These are phyloP conservation scores for Kazachstania sp. DNA, from an alignment of 1,139 yeast genomes.

Conservation along the genomic window DNA sequence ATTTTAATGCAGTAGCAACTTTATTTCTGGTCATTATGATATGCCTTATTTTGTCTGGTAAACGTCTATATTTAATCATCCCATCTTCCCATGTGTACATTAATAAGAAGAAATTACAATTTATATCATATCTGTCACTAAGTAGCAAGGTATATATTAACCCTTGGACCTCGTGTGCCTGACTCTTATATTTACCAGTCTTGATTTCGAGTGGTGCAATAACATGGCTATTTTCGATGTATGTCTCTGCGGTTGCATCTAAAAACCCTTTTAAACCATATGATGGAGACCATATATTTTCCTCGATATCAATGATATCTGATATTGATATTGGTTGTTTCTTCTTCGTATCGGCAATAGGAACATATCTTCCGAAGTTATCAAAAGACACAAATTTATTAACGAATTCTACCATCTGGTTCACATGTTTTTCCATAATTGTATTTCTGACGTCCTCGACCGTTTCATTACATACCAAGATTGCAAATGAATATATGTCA, in stretches of 20 bases:
- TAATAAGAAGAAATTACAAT: slow-evolving; percentile 55
- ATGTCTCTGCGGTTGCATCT: slow-evolving; percentile 75
- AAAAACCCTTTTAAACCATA: slow-evolving; percentile 88
- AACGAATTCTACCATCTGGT: slow-evolving; percentile 60
- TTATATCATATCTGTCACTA: slow-evolving; percentile 68
- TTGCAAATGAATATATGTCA: slow-evolving; percentile 38
- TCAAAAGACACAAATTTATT: slow-evolving; percentile 33
- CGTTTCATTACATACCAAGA: slow-evolving; percentile 50
- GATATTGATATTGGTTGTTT: slow-evolving; percentile 45
- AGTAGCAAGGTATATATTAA: slow-evolving; percentile 73
- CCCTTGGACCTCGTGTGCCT: slow-evolving; percentile 81
- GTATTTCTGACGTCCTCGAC: slow-evolving; percentile 40
- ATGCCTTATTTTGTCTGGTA: slow-evolving; percentile 48
- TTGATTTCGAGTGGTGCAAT: slow-evolving; percentile 83
- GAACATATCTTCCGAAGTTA: slow-evolving; percentile 23
- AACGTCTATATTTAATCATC: slow-evolving; percentile 50
- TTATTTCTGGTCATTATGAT: slow-evolving; percentile 62
- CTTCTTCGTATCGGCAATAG: slow-evolving; percentile 37
- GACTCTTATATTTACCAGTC: slow-evolving; percentile 58
- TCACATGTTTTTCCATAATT: slow-evolving; percentile 42
- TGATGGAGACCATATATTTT: slow-evolving; percentile 83
- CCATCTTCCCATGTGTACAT: slow-evolving; percentile 63
- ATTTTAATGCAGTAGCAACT: slow-evolving; percentile 51
- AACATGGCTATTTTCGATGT: slow-evolving; percentile 32
- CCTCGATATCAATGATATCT: slow-evolving; percentile 75